Base-by-base conservation (phyloP, 2,329 filamentous ascomycete genomes). In the Xylariaceae sp. region DNA sequence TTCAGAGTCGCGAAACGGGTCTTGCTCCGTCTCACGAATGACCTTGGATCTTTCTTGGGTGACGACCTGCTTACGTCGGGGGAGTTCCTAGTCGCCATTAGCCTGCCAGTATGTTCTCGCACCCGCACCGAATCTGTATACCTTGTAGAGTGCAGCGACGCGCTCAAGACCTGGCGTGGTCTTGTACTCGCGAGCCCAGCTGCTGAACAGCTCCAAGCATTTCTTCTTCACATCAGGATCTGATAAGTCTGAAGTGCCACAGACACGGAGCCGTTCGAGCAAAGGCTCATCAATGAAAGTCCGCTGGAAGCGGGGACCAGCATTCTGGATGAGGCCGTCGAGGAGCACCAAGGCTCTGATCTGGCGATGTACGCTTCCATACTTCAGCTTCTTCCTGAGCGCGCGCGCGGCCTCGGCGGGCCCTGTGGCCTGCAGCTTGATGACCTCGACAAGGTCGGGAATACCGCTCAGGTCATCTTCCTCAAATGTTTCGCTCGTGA, bases 311-410 rank as follows among this genome's bases (percentile, higher is more conserved):
- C 86, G 82, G 11, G 86, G 78, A 1, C 92, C 92, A 2, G 90
- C 91, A 72, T 99, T 99, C 65, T 96, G 89, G 53, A 99, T 94
- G 36, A 99, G 77, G 39, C 89, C 91, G 66, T 99, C 94, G 2
- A 99, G 80, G 44, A 99, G 85, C 11, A 87, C 86, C 18, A 99
- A 80, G 33, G 94, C 88, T 52, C 94, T 83, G 32, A 97, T 78
- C 69, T 99, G 94, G 44, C 90, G 86, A 69, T 97, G 92, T n/a
- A 89, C 78, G 63, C 84, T 95, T 61, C 94, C 94, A 70, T 99
- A 97, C 74, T 99, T 99, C 78, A 99, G 82, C 75, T 97, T 97
- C 81, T 99, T 99, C 53, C 94, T 84, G 61, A 99, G 81, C 42
- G 94, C 91, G 64, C 94, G 83, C 47, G 92, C 90, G 51, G 91